Evolutionary conservation across 495 filamentous ascomycete genomes (phyloP).

Genomic region (Xylaria telfairii): DNA sequence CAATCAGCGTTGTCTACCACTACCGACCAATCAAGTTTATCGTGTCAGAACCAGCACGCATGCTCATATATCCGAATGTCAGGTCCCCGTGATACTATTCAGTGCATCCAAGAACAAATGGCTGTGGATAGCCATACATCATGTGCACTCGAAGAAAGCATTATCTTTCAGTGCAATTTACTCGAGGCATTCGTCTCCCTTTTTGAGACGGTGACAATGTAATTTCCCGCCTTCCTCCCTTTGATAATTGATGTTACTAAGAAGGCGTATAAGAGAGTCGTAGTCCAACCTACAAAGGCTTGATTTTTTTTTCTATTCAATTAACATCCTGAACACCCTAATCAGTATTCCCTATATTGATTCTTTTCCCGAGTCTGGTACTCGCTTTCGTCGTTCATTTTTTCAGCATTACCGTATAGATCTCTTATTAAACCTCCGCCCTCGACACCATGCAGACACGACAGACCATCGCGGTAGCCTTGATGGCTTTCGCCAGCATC

Average conservation of each 20-base stretch:
- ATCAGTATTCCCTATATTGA: not conserved
- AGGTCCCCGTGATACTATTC: not conserved
- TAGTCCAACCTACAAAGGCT: not conserved
- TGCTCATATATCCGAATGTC: not conserved
- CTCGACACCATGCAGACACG: conserved; percentile 51
- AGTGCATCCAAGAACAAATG: not conserved
- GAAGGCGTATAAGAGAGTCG: conserved; percentile 2
- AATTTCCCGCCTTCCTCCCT: not conserved
- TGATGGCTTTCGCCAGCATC: conserved; percentile 54
- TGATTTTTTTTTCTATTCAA: not conserved
- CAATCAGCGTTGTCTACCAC: not conserved
- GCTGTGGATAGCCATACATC: not conserved
- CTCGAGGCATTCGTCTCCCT: not conserved
- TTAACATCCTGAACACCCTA: not conserved
- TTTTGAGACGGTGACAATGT: not conserved
- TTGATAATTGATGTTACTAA: not conserved
- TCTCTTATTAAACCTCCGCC: not conserved
- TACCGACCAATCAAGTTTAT: conserved; percentile 2
- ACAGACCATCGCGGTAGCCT: conserved; percentile 34
- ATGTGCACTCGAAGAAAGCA: not conserved
- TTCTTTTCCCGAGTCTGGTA: conserved; percentile 22
- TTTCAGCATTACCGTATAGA: not conserved
- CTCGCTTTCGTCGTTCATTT: conserved; percentile 16
- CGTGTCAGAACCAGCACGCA: not conserved
- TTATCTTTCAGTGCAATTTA: not conserved